Percentiles rank a stretch among this genome's conserved stretches.
Evolutionary conservation across 2,329 filamentous ascomycete genomes (phyloP).

Genomic region (Fusarium papillatum): DNA sequence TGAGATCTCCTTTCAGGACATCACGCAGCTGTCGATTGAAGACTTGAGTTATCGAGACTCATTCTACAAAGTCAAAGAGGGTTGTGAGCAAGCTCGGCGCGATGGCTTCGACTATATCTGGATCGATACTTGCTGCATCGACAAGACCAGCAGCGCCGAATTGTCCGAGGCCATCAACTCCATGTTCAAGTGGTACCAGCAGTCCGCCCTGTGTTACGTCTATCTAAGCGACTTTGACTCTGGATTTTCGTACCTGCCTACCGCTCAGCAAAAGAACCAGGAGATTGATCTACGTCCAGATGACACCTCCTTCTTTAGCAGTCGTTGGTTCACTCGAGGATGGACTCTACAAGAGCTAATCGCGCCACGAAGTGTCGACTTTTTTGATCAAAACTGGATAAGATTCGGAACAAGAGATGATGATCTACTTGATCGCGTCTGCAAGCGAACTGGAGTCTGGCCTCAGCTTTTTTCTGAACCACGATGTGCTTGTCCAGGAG

Average conservation of each 20-base stretch:
- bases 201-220: slow-evolving; percentile 43
- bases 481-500: slow-evolving; percentile 30
- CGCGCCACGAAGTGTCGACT: slow-evolving; percentile 43
- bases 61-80: slow-evolving; percentile 37
- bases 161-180: slow-evolving; percentile 46
- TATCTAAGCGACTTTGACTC: slow-evolving; percentile 38
- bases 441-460: slow-evolving; percentile 32
- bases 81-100: slow-evolving; percentile 25
- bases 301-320: slow-evolving; percentile 26
- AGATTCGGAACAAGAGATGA: slow-evolving; percentile 42
- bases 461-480: slow-evolving; percentile 33
- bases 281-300: not conserved
- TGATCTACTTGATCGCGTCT: slow-evolving; percentile 30
- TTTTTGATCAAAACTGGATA: slow-evolving; percentile 45
- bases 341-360: slow-evolving; percentile 49
- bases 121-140: slow-evolving; percentile 48
- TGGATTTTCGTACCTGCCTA: not conserved
- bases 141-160: slow-evolving; percentile 44
- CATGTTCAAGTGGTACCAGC: slow-evolving; percentile 46
- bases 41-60: not conserved
- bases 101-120: slow-evolving; percentile 36
- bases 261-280: not conserved
- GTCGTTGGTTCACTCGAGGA: slow-evolving; percentile 41
- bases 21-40: slow-evolving; percentile 7
- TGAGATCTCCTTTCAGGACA: slow-evolving; percentile 48